A percentile compares a stretch with the other conserved stretches of the same genome.
These are phyloP conservation scores for Coriolopsis trogii DNA, from an alignment of 1,284 basidiomycete species.

Conservation along the genomic window DNA sequence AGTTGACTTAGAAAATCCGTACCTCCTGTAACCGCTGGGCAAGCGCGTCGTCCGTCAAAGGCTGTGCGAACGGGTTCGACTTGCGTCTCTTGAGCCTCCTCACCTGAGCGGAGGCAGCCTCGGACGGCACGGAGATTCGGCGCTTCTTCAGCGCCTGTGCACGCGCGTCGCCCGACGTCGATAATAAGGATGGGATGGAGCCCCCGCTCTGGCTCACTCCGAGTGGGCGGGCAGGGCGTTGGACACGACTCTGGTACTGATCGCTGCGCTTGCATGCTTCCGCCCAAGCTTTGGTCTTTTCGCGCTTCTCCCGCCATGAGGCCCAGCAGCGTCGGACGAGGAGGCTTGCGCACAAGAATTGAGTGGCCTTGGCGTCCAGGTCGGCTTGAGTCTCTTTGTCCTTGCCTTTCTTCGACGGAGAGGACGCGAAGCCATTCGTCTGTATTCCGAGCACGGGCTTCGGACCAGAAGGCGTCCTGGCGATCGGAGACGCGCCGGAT, in stretches of 20 bases:
- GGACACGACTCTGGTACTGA: conserved; percentile 56
- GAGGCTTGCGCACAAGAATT: conserved; percentile 22
- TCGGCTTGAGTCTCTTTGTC: conserved; percentile 32
- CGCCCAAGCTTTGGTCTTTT: conserved; percentile 51
- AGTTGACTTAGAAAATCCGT: conserved; percentile 1
- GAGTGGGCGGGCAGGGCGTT: conserved; percentile 41
- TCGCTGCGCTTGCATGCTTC: conserved; percentile 64
- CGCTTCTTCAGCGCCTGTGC: conserved; percentile 28
- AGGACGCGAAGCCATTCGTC: conserved; percentile 16
- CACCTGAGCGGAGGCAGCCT: conserved; percentile 18
- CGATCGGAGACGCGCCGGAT: background rate
- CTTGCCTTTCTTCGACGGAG: conserved; percentile 30
- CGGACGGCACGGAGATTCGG: conserved; percentile 23
- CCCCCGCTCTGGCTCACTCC: conserved; percentile 21
- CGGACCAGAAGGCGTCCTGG: conserved; percentile 3
- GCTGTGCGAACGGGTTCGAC: conserved; percentile 49
- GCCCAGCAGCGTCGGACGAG: conserved; percentile 40
- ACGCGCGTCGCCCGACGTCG: no score
- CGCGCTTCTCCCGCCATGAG: conserved; percentile 45
- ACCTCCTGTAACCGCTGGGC: conserved; percentile 70
- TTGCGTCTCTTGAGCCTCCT: conserved; percentile 48
- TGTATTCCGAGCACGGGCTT: conserved; percentile 22
- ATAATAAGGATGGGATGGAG: background rate
- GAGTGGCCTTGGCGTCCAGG: conserved; percentile 11
- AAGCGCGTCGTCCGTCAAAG: conserved; percentile 65